Base-by-base conservation (phyloP, 129 eudicot genomes). In the Ambrosia trifida region DNA sequence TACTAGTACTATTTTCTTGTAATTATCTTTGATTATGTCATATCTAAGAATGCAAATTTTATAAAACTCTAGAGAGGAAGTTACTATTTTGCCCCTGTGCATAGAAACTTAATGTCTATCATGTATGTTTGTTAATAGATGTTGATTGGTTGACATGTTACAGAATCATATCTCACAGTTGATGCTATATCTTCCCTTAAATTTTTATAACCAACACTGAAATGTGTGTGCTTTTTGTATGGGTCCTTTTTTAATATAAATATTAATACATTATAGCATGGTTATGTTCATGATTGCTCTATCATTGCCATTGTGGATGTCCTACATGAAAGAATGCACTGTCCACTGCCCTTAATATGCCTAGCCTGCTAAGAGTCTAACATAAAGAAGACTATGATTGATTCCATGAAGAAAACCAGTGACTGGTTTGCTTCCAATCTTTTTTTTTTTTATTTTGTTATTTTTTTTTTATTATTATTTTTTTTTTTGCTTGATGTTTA, bases 321-420 rank as follows among this genome's bases (percentile, higher is more conserved):
- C 75, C 79, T 77, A 17, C 66, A 69, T 69, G 44, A 81, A 59
- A 32, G 64, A 53, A 60, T 65, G 44, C 74, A 72, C 56, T 72
- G 50, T 60, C 85, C 41, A 32, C 68, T 19, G 17, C 64, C 49
- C 38, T 65, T 71, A 66, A 69, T 77, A 83, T 81, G 82, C 72
- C 70, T 65, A 41, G 47, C 72, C 47, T 59, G 36, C 67, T 52
- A 80, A 85, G 83, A 81, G 33, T 28, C 53, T 51, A 38, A 20
- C 9, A 49, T 28, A 80, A 49, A 80, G 71, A 77, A 80, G 72
- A 79, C 68, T 64, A 73, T 66, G 66, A 62, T 47, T 64, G 77
- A 86, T 81, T 82, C 88, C 77, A 90, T 84, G 99, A 81, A 86
- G 91, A 81, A 86, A 51, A 86, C 99, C 36, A 78, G 79, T 74